These are phyloP conservation scores for Amanita rubescens DNA, from an alignment of 768 basidiomycete species.

Conservation along the genomic window DNA sequence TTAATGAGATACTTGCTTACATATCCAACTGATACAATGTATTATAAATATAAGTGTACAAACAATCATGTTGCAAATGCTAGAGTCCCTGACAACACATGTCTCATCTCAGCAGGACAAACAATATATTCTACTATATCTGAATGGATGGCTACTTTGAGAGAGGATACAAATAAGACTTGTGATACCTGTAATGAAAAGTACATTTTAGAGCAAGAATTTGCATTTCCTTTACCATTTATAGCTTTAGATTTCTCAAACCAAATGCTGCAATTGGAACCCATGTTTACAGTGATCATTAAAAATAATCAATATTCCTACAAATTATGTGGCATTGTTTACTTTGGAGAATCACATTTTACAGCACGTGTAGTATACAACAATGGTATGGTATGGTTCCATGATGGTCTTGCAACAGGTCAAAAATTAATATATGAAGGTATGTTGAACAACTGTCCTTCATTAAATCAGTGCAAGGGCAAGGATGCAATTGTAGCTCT, in stretches of 20 bases:
- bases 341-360: constrained; percentile 4
- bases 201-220: too few relatives aligned
- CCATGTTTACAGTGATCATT: background rate
- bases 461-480: background rate
- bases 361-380: background rate
- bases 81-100: background rate
- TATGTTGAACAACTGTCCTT: background rate
- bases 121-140: background rate
- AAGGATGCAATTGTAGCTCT: background rate
- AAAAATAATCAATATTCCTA: background rate
- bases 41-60: background rate
- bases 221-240: background rate
- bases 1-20: background rate
- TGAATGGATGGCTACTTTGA: background rate
- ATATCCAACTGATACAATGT: background rate
- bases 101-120: background rate
- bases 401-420: constrained; percentile 5
- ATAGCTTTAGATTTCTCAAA: background rate
- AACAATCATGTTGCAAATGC: background rate
- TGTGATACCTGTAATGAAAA: background rate
- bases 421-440: background rate
- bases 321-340: background rate
- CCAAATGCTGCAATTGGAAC: background rate
- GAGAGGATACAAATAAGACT: background rate
- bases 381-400: constrained; percentile 1